A percentile compares a stretch with the other conserved stretches of the same genome.
Conservation (phyloP, 495 filamentous ascomycete species). For the Penicillium parvum region DNA sequence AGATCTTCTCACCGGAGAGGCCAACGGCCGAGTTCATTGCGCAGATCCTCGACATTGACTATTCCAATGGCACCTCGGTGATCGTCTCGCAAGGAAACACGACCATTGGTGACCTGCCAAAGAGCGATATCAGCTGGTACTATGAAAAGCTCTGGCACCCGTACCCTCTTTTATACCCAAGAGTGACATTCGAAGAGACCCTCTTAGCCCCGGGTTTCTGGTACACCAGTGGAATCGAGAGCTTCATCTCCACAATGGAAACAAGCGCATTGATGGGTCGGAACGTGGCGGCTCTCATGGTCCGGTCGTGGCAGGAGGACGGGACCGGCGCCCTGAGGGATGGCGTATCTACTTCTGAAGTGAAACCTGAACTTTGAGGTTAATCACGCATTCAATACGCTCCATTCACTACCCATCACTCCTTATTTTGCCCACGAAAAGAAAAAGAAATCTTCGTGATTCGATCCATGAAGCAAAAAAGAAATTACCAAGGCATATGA, state of each 20-base stretch:
- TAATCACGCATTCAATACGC: background rate
- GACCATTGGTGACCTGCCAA: conserved; percentile 33
- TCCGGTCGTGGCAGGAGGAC: conserved; percentile 53
- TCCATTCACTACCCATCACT: background rate
- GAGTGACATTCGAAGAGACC: conserved; percentile 82
- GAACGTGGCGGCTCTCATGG: conserved; percentile 81
- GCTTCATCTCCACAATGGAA: conserved; percentile 97
- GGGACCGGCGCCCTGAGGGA: background rate
- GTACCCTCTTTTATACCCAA: conserved; percentile 78
- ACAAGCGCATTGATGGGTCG: conserved; percentile 93
- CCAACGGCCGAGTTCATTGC: conserved; percentile 62
- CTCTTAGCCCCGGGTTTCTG: conserved; percentile 62
- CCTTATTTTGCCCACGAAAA: too few relatives aligned
- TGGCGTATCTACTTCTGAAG: background rate
- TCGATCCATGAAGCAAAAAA: too few relatives aligned
- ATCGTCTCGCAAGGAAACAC: conserved; percentile 12
- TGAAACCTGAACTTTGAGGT: conserved; percentile 17
- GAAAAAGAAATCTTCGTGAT: too few relatives aligned
- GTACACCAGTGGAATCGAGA: conserved; percentile 92
- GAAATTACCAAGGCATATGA: too few relatives aligned
- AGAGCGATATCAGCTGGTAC: conserved; percentile 69
- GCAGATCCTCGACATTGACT: conserved; percentile 32
- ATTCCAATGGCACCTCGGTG: conserved; percentile 12
- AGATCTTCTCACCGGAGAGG: conserved; percentile 81
- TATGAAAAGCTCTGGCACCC: conserved; percentile 72